phyloP scores from a whole-genome alignment of 495 filamentous ascomycete species.

The Thermochaetoides thermophila region DNA sequence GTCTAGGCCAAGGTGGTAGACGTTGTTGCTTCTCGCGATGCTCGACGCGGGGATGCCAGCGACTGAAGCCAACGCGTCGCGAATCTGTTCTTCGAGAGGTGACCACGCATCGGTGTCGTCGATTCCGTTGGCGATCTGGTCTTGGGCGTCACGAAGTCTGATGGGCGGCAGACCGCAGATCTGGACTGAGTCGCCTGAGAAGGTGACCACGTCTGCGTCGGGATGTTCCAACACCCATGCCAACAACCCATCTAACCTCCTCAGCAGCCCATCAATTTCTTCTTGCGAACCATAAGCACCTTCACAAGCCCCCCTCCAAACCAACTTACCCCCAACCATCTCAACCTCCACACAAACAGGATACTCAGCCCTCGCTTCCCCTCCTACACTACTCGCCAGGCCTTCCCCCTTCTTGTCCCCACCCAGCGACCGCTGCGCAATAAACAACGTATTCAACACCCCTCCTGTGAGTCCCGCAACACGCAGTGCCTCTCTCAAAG shows the following conservation, averaged over 20 bases:
- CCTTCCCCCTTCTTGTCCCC: not conserved
- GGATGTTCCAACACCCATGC: conserved; percentile 31
- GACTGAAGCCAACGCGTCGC: conserved; percentile 46
- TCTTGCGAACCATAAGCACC: conserved; percentile 28
- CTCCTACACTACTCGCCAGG: conserved; percentile 40
- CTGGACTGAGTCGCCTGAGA: conserved; percentile 27
- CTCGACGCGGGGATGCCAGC: conserved; percentile 43
- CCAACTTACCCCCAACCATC: conserved; percentile 31
- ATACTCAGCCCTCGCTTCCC: conserved; percentile 53
- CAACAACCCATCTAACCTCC: conserved; percentile 40
- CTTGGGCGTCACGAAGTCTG: not conserved
- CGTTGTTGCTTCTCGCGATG: conserved; percentile 49
- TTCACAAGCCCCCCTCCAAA: conserved; percentile 60
- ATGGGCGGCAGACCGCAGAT: conserved; percentile 36
- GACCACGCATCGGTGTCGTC: conserved; percentile 22
- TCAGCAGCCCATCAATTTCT: conserved; percentile 33
- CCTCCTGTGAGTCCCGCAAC: conserved; percentile 17
- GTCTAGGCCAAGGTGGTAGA: conserved; percentile 79
- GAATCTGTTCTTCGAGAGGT: conserved; percentile 35
- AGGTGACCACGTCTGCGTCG: conserved; percentile 35
- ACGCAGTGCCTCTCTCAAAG: conserved; percentile 45
- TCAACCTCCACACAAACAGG: conserved; percentile 73
- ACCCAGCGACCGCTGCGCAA: conserved; percentile 36
- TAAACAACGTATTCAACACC: conserved; percentile 57
- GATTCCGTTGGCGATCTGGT: not conserved